These are phyloP conservation scores for Thermomyces lanuginosus DNA, from an alignment of 2,329 filamentous ascomycete genomes.

Conservation along the genomic window DNA sequence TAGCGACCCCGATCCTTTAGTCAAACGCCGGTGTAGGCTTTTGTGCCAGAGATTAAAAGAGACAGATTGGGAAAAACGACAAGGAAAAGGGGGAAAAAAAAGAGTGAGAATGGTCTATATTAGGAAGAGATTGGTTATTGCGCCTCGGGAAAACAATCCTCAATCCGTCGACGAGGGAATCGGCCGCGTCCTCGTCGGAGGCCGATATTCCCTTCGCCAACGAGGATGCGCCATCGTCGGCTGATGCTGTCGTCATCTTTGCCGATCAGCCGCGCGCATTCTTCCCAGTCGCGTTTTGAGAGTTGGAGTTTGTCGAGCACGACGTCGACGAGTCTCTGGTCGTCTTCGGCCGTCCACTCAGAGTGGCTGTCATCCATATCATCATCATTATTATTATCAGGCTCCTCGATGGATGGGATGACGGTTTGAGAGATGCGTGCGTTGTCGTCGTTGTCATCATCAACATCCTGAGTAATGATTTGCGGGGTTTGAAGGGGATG, in stretches of 20 bases:
- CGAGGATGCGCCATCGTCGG: constrained; percentile 26
- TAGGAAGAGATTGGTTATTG: constrained; percentile 4
- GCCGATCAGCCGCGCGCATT: constrained; percentile 28
- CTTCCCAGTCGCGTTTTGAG: constrained; percentile 29
- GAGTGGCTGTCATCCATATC: constrained; percentile 3
- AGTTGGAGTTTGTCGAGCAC: constrained; percentile 30
- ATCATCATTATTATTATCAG: constrained; percentile 8
- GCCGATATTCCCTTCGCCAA: constrained; percentile 29
- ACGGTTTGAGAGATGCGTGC: constrained; percentile 10
- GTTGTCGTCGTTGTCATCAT: constrained; percentile 5
- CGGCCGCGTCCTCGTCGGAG: constrained; percentile 18
- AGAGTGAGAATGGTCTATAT: not conserved
- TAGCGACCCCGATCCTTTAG: too few relatives aligned
- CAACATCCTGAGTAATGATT: constrained; percentile 7
- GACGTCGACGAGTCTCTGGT: constrained; percentile 26
- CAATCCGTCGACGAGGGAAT: constrained; percentile 12
- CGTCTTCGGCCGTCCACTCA: constrained; percentile 26
- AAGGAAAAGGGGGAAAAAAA: constrained; percentile 5
- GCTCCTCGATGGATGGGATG: constrained; percentile 22
- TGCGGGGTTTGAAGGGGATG: constrained; percentile 15
- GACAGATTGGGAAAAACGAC: constrained; percentile 3
- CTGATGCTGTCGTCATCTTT: constrained; percentile 25
- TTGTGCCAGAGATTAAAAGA: too few relatives aligned
- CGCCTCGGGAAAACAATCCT: constrained; percentile 12
- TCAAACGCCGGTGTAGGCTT: too few relatives aligned